Evolutionary conservation across 129 eudicot species (phyloP).

Genomic region (Escallonia herrerae): DNA sequence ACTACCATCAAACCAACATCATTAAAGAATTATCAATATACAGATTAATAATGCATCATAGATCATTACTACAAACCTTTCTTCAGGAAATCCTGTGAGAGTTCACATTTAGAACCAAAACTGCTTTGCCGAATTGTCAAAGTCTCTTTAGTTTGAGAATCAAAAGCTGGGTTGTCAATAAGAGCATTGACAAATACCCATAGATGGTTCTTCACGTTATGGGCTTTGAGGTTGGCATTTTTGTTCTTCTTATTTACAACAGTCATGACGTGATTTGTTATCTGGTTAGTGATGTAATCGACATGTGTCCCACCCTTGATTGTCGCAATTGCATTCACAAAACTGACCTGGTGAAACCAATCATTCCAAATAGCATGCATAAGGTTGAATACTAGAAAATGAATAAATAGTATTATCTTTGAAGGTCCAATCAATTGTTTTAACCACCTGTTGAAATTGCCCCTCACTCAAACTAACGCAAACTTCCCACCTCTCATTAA

Average conservation of each 20-base stretch:
- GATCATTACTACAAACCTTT: constrained; percentile 44
- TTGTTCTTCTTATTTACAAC: constrained; percentile 59
- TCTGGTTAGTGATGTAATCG: constrained; percentile 77
- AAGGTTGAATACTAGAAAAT: no score
- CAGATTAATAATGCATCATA: no score
- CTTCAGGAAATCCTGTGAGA: constrained; percentile 56
- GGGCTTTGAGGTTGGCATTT: constrained; percentile 49
- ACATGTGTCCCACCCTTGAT: constrained; percentile 97
- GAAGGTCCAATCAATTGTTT: neutral
- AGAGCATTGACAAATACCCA: constrained; percentile 97
- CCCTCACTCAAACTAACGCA: constrained; percentile 79
- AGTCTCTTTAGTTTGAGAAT: constrained; percentile 96
- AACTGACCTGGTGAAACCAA: constrained; percentile 72
- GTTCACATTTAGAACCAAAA: constrained; percentile 86
- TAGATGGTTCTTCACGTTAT: constrained; percentile 69
- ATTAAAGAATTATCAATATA: neutral
- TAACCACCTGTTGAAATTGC: constrained; percentile 84
- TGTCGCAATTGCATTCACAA: constrained; percentile 80
- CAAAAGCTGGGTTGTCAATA: constrained; percentile 98
- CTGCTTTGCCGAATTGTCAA: constrained; percentile 72
- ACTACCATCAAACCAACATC: neutral
- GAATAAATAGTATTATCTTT: neutral
- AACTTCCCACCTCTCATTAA: constrained; percentile 78
- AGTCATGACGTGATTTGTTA: constrained; percentile 43
- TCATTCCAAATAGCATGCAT: neutral